Percentiles rank a stretch among this genome's conserved stretches.
Evolutionary conservation across 495 filamentous ascomycete genomes (phyloP).

Genomic region (Cercophora sp.): DNA sequence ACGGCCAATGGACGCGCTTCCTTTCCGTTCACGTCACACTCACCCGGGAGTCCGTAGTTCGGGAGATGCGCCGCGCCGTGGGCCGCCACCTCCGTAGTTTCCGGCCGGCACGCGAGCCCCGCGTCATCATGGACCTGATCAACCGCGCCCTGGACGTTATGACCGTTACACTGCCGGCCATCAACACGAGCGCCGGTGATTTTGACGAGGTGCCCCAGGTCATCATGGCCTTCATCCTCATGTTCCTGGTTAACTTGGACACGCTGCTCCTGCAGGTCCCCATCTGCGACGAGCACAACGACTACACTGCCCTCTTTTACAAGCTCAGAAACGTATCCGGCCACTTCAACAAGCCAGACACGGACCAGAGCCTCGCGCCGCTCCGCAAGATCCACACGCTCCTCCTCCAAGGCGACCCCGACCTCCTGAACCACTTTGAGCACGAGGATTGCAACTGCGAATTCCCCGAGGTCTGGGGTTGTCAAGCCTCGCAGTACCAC

Average conservation of each 20-base stretch:
- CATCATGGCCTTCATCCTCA: constrained; percentile 22
- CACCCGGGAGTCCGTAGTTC: constrained; percentile 19
- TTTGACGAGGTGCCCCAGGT: constrained; percentile 21
- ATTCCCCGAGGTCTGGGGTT: constrained; percentile 21
- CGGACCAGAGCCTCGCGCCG: neutral
- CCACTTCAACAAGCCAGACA: constrained; percentile 10
- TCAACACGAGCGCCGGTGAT: constrained; percentile 2
- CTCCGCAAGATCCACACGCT: constrained; percentile 16
- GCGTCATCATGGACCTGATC: neutral
- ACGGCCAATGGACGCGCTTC: constrained; percentile 23
- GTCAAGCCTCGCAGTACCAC: constrained; percentile 17
- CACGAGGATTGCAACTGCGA: constrained; percentile 23
- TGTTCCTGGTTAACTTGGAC: constrained; percentile 20
- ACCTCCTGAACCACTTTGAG: constrained; percentile 20
- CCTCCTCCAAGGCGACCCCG: constrained; percentile 25
- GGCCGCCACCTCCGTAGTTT: constrained; percentile 9
- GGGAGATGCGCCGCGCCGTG: constrained; percentile 19
- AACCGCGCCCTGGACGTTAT: neutral
- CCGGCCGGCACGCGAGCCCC: neutral
- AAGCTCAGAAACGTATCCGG: neutral
- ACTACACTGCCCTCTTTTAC: constrained; percentile 19
- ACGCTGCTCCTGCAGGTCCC: constrained; percentile 29
- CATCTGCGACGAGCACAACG: constrained; percentile 21
- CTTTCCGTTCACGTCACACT: constrained; percentile 30
- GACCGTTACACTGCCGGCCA: neutral